Conservation (phyloP, 441 rosid genomes). For the Francoa sonchifolia region DNA sequence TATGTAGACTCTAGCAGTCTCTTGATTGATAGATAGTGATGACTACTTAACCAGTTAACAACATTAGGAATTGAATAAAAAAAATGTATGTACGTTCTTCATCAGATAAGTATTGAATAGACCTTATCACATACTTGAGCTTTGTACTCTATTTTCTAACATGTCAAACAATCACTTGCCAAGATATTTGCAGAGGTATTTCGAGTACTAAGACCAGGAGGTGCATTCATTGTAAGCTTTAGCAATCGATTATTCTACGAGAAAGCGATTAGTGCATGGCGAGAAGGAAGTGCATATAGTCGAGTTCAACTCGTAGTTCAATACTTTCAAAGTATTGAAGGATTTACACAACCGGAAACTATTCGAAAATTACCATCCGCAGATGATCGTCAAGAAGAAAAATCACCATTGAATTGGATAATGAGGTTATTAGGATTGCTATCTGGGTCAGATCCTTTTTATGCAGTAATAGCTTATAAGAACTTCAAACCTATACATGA, state of each 20-base stretch:
- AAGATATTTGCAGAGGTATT: conserved; percentile 72
- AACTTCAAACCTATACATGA: conserved; percentile 63
- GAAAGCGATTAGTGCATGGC: conserved; percentile 69
- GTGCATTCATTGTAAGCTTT: conserved; percentile 64
- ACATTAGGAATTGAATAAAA: too few relatives aligned
- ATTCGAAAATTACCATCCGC: conserved; percentile 31
- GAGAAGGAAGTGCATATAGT: conserved; percentile 68
- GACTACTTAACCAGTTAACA: too few relatives aligned
- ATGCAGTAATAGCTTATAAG: conserved; percentile 69
- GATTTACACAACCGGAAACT: conserved; percentile 62
- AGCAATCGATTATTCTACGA: conserved; percentile 86
- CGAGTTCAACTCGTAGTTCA: conserved; percentile 58
- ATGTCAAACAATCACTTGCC: too few relatives aligned
- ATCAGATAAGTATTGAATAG: too few relatives aligned
- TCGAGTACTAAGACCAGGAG: conserved; percentile 69
- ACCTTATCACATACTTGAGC: too few relatives aligned
- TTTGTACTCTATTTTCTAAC: too few relatives aligned
- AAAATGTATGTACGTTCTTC: too few relatives aligned
- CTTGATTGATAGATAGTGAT: too few relatives aligned
- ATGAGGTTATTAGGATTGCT: conserved; percentile 36
- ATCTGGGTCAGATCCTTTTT: conserved; percentile 66
- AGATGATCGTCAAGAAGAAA: conserved; percentile 15
- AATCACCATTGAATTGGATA: conserved; percentile 38
- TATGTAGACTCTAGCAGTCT: too few relatives aligned
- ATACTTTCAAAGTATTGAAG: conserved; percentile 62